Evolutionary conservation across 1,284 basidiomycete species (phyloP), one percentile per base, ranked within the genome.

Genomic region (Ceratorhiza oryzae-sativae): DNA sequence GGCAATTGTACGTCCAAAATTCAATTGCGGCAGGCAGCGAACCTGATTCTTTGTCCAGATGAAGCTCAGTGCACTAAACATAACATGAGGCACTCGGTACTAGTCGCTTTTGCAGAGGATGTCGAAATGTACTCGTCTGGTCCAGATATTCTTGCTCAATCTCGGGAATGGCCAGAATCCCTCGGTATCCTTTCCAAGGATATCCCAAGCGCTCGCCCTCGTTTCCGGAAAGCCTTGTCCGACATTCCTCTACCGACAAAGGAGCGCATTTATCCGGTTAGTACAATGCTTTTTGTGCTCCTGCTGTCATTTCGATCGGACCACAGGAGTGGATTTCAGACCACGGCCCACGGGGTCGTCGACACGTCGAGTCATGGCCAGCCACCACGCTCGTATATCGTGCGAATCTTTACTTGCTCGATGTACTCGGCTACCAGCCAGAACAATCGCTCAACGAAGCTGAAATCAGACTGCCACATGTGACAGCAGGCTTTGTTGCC

Each of bases 401-500:
- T 36, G 62, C 62, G 15, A 65, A 65, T 32, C 46, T 51, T 1
- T 65, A 51, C 39, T 46, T 65, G 8, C n/a, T 65, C 15, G 62
- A 65, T 15, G 48, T 65, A 10, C 48, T 65, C 15, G 45, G 39
- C 15, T 34, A 39, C 18, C 9, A 45, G 45, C 34, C 25, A 34
- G 15, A 45, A 18, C 1, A 32, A 46, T 45, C 34, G 3, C 3
- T 20, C 23, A n/a, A 59, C 3, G 13, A 39, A 12, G 1, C 25
- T 9, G 39, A 62, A 25, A 27, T 30, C 32, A 4, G 13, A 10
- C 18, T 62, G 48, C 60, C 60, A 1, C 18, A 62, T 39, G 60
- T 62, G 25, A 48, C 60, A 2, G 20, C 41, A 2, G 60, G 60
- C 3, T 62, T 62, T 15, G 27, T 62, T 20, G 12, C 20, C 15